phyloP scores from a whole-genome alignment of 192 early-diverging fungal genomes.

The Mortierella claussenii region DNA sequence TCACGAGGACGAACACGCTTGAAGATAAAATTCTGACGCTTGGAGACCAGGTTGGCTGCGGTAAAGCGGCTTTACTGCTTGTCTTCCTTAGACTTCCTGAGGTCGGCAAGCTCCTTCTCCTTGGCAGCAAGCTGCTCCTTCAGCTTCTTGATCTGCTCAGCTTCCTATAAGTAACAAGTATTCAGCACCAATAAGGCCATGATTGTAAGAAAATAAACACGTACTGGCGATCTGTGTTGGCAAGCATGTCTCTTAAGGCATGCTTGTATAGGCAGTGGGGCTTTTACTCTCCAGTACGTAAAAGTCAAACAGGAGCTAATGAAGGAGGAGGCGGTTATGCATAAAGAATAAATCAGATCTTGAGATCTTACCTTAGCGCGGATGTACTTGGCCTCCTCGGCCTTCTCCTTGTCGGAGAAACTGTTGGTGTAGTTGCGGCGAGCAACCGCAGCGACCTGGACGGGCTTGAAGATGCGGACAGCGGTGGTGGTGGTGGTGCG shows the following conservation, averaged over 20 bases:
- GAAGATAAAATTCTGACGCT: too few relatives aligned
- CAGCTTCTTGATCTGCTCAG: conserved; percentile 47
- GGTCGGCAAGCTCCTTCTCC: conserved; percentile 46
- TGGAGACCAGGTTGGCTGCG: too few relatives aligned
- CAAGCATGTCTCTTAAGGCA: too few relatives aligned
- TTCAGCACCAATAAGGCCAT: too few relatives aligned
- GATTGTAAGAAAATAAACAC: too few relatives aligned
- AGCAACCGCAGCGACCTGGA: conserved; percentile 38
- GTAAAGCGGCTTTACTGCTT: conserved; percentile 54
- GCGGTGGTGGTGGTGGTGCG: conserved; percentile 46
- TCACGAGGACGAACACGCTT: too few relatives aligned
- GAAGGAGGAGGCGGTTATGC: too few relatives aligned
- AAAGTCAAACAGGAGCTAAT: neutral
- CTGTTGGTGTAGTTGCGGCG: conserved; percentile 27
- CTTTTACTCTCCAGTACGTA: too few relatives aligned
- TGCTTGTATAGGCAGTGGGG: neutral
- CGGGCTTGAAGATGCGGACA: conserved; percentile 51
- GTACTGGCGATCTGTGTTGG: too few relatives aligned
- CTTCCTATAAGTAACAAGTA: conserved; percentile 27
- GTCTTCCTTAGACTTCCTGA: conserved; percentile 39
- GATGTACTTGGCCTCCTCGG: conserved; percentile 41
- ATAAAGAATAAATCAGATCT: too few relatives aligned
- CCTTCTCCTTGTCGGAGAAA: conserved; percentile 43
- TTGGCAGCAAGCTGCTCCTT: conserved; percentile 32
- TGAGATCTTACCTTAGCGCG: conserved; percentile 31